Evolutionary conservation across 163 green algal genomes (phyloP).

Genomic region (Prototheca wickerhamii): DNA sequence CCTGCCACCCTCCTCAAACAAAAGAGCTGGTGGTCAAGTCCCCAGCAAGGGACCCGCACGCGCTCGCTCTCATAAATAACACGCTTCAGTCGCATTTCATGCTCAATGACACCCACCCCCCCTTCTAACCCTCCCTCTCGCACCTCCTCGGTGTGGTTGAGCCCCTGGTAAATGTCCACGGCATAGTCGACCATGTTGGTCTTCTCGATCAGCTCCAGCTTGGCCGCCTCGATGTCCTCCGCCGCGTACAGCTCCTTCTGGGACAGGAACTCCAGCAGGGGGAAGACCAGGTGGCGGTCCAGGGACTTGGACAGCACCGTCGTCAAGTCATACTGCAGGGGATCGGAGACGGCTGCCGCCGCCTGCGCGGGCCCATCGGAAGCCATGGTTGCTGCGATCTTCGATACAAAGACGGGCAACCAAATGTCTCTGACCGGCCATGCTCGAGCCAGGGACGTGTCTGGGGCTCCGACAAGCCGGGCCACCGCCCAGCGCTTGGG

Average conservation of each 20-base stretch:
- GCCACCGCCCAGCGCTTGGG: too few species aligned
- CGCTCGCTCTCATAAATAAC: too few species aligned
- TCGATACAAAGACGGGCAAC: background rate
- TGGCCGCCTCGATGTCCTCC: constrained; percentile 74
- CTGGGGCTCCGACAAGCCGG: too few species aligned
- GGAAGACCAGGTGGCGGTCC: constrained; percentile 83
- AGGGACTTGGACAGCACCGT: constrained; percentile 10
- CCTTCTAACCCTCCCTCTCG: background rate
- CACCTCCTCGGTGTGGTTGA: constrained; percentile 75
- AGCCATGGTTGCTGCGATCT: background rate
- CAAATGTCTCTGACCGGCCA: background rate
- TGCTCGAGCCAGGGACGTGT: too few species aligned
- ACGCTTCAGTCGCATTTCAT: too few species aligned
- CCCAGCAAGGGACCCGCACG: too few species aligned
- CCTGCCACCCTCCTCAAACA: too few species aligned
- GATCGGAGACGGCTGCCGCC: background rate
- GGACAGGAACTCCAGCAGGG: constrained; percentile 91
- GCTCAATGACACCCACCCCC: too few species aligned
- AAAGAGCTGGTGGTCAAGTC: too few species aligned
- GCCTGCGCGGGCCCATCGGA: background rate
- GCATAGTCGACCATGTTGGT: constrained; percentile 99
- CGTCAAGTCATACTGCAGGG: constrained; percentile 19
- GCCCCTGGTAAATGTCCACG: constrained; percentile 92
- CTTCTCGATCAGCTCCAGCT: constrained; percentile 88
- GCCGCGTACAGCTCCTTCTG: constrained; percentile 40